phyloP scores from a whole-genome alignment of 345 rosid genomes.

The Euphorbia lathyris region DNA sequence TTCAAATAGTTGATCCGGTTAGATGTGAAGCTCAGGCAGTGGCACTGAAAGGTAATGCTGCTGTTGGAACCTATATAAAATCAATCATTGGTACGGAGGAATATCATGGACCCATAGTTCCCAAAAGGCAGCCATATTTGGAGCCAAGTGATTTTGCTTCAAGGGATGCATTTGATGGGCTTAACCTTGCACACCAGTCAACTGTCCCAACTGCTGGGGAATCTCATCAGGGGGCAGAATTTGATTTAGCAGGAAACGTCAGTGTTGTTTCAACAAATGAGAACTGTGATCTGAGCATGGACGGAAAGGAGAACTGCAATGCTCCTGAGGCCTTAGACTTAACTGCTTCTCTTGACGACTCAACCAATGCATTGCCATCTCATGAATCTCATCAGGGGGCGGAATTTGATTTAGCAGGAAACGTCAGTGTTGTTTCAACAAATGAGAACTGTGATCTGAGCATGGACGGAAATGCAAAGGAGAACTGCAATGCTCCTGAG shows the following conservation, averaged over 20 bases:
- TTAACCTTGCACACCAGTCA: constrained; percentile 1
- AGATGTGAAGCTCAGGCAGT: constrained; percentile 30
- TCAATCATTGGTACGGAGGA: constrained; percentile 19
- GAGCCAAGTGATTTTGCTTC: constrained; percentile 15
- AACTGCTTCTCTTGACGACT: constrained; percentile 11
- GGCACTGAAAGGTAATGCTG: constrained; percentile 20
- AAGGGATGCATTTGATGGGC: constrained; percentile 2
- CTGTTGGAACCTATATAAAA: constrained; percentile 9
- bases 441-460: constrained; percentile 14
- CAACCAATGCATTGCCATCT: constrained; percentile 12
- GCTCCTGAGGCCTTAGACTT: constrained; percentile 18
- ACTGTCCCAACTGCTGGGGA: constrained; percentile 9
- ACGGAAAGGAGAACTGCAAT: constrained; percentile 27
- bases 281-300: constrained; percentile 13
- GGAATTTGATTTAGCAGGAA: no score
- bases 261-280: constrained; percentile 17
- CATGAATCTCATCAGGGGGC: no score
- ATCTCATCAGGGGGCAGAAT: constrained; percentile 14
- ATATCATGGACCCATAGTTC: constrained; percentile 11
- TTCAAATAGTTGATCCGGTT: constrained; percentile 30
- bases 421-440: no score
- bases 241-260: constrained; percentile 16
- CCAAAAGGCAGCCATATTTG: constrained; percentile 13
- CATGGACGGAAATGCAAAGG: constrained; percentile 33
- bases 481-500: constrained; percentile 13